These are phyloP conservation scores for Cryphonectria parasitica DNA, from an alignment of 2,329 filamentous ascomycete genomes.

Conservation along the genomic window DNA sequence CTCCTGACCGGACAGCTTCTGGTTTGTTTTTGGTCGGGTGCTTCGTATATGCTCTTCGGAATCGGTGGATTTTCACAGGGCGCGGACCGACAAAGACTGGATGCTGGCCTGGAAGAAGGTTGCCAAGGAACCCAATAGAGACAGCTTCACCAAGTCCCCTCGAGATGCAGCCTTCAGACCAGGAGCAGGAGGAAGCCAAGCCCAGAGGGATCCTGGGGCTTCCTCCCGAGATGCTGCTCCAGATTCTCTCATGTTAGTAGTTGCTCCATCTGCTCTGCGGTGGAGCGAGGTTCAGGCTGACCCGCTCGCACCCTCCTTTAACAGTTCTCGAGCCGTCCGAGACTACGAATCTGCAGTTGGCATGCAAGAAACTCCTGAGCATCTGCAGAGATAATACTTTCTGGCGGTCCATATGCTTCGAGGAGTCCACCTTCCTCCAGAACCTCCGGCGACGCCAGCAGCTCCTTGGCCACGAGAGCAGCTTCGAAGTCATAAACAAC, in stretches of 20 bases:
- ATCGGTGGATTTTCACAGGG: neutral
- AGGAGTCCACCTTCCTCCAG: constrained; percentile 68
- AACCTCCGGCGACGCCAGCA: constrained; percentile 59
- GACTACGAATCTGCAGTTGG: constrained; percentile 69
- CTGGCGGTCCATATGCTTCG: constrained; percentile 78
- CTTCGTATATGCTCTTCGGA: neutral
- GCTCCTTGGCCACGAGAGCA: constrained; percentile 40
- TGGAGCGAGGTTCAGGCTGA: constrained; percentile 15
- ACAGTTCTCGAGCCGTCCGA: constrained; percentile 67
- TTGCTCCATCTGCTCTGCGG: neutral
- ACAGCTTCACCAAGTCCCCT: neutral
- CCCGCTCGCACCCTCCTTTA: constrained; percentile 28
- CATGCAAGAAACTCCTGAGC: constrained; percentile 67
- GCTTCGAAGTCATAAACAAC: constrained; percentile 2
- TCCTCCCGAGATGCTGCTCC: constrained; percentile 66
- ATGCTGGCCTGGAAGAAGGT: neutral
- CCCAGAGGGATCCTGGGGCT: constrained; percentile 43
- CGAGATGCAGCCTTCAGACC: constrained; percentile 5
- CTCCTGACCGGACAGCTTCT: neutral
- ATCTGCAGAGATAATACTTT: constrained; percentile 74
- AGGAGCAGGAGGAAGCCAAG: neutral
- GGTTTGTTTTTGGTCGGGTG: neutral
- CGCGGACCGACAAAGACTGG: neutral
- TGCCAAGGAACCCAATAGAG: neutral
- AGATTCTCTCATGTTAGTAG: constrained; percentile 64